Conservation (phyloP, 169 alveolate species). For the Plasmodium reichenowi region DNA sequence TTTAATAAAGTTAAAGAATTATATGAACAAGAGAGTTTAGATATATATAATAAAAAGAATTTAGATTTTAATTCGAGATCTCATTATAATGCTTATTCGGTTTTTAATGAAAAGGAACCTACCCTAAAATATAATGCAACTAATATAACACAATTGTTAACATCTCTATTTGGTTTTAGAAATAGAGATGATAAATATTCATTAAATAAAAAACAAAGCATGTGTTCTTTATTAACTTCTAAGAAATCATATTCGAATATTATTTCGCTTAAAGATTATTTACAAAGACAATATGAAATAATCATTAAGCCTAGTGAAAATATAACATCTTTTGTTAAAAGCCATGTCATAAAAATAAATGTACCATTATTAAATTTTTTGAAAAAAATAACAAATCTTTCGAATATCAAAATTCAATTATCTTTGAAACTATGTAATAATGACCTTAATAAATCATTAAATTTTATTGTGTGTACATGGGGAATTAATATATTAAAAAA, state of each 20-base stretch:
- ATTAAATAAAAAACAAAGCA: conserved; percentile 49
- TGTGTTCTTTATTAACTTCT: conserved; percentile 35
- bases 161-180: conserved; percentile 70
- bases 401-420: conserved; percentile 47
- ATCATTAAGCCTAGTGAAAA: conserved; percentile 56
- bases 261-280: conserved; percentile 59
- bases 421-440: conserved; percentile 57
- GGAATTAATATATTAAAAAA: conserved; percentile 45
- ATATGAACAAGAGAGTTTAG: background rate
- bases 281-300: conserved; percentile 69
- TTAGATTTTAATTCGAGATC: conserved; percentile 39
- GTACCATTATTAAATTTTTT: conserved; percentile 40
- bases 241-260: conserved; percentile 34
- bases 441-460: conserved; percentile 37
- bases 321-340: conserved; percentile 34
- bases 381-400: conserved; percentile 43
- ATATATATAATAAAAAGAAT: conserved; percentile 14
- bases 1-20: too few relatives aligned
- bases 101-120: conserved; percentile 53
- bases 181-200: conserved; percentile 68
- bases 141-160: conserved; percentile 66
- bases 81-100: conserved; percentile 36
- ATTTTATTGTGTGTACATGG: conserved; percentile 51
- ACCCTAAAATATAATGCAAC: conserved; percentile 64
- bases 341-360: conserved; percentile 41